Evolutionary conservation across 495 filamentous ascomycete species (phyloP).

Genomic region (Bathelium albidoporum): DNA sequence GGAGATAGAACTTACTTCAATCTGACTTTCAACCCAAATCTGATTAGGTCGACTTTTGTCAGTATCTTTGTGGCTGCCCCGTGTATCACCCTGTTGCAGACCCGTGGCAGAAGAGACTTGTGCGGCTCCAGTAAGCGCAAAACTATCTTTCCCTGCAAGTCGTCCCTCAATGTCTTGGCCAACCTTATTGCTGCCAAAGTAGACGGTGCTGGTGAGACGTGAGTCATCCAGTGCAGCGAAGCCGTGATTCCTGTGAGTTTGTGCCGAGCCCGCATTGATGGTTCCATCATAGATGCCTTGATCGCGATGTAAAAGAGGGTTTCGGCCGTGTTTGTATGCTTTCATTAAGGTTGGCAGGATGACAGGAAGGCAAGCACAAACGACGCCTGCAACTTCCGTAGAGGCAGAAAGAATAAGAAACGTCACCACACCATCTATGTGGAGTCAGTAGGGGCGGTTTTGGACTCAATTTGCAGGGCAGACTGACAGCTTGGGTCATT

Average conservation of each 20-base stretch:
- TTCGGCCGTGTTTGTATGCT: background rate
- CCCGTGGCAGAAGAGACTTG: background rate
- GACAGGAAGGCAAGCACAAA: background rate
- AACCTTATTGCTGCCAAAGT: background rate
- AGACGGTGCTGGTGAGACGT: background rate
- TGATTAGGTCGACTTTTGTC: background rate
- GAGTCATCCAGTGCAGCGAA: background rate
- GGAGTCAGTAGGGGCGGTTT: background rate
- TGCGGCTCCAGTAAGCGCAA: background rate
- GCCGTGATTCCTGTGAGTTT: background rate
- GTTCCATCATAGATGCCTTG: background rate
- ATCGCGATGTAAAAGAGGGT: background rate
- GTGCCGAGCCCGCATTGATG: background rate
- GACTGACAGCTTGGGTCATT: constrained; percentile 27
- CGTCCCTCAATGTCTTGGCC: background rate
- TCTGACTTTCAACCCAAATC: background rate
- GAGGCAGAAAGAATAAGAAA: background rate
- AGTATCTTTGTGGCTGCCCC: background rate
- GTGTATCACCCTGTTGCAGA: background rate
- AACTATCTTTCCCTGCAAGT: background rate
- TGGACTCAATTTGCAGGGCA: background rate
- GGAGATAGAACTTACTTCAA: background rate
- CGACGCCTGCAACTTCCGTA: background rate
- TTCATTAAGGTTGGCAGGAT: background rate
- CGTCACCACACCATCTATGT: background rate